phyloP scores from a whole-genome alignment of 2,329 filamentous ascomycete species.

The Rutstroemia sp. region DNA sequence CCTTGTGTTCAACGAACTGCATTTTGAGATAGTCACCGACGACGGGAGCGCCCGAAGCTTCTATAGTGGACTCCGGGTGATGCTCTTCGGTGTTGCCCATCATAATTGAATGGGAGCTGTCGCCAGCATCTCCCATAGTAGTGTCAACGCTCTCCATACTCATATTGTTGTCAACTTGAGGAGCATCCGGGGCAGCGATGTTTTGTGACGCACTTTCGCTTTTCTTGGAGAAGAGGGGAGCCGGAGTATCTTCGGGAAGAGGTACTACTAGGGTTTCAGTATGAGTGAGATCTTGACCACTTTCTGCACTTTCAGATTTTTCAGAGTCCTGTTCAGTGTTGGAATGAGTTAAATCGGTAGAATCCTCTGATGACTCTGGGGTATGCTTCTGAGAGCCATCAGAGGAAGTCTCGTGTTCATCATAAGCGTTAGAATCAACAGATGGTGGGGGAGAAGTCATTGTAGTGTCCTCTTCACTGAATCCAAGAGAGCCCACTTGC shows the following conservation, averaged over 20 bases:
- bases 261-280: constrained; percentile 6
- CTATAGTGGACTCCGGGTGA: constrained; percentile 13
- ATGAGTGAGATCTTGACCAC: constrained; percentile 6
- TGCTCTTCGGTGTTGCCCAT: constrained; percentile 25
- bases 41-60: constrained; percentile 47
- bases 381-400: constrained; percentile 14
- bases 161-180: constrained; percentile 15
- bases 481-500: constrained; percentile 22
- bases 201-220: constrained; percentile 14
- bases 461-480: constrained; percentile 22
- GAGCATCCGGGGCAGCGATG: constrained; percentile 12
- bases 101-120: constrained; percentile 24
- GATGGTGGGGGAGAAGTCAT: constrained; percentile 22
- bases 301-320: constrained; percentile 11
- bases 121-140: constrained; percentile 28
- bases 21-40: constrained; percentile 94
- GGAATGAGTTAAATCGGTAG: constrained; percentile 12
- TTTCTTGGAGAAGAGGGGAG: constrained; percentile 53
- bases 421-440: constrained; percentile 11
- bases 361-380: constrained; percentile 22
- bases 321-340: constrained; percentile 13
- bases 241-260: constrained; percentile 61
- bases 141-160: constrained; percentile 25
- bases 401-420: constrained; percentile 14
- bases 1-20: constrained; percentile 88